These are phyloP conservation scores for Solioccasus polychromus DNA, from an alignment of 768 basidiomycete genomes.

Conservation along the genomic window DNA sequence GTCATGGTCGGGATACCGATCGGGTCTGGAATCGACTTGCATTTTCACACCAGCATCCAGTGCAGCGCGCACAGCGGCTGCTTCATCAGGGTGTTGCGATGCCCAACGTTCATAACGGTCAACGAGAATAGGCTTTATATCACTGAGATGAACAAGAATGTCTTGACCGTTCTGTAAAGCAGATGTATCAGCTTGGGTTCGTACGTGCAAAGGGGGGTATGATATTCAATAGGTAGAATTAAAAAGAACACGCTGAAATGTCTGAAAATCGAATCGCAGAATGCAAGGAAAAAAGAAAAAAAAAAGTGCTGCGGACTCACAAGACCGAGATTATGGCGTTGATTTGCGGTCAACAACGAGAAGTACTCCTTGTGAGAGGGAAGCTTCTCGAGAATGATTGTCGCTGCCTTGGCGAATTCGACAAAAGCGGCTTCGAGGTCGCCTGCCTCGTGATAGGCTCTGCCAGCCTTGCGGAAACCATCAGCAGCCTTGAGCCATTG, in stretches of 20 bases:
- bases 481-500: slow-evolving; percentile 65
- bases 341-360: slow-evolving; percentile 49
- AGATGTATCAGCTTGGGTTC: slow-evolving; percentile 13
- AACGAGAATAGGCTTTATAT: slow-evolving; percentile 62
- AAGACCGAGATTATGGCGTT: slow-evolving; percentile 64
- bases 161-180: slow-evolving; percentile 66
- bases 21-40: slow-evolving; percentile 26
- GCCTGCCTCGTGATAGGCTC: slow-evolving; percentile 41
- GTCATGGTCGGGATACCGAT: slow-evolving; percentile 25
- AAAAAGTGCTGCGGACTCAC: slow-evolving; percentile 46
- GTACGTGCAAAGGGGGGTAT: neutral
- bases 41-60: slow-evolving; percentile 19
- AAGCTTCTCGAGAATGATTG: slow-evolving; percentile 75
- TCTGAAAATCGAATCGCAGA: slow-evolving; percentile 4
- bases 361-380: slow-evolving; percentile 69
- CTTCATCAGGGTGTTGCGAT: slow-evolving; percentile 40
- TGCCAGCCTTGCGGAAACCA: slow-evolving; percentile 55
- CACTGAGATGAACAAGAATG: slow-evolving; percentile 62
- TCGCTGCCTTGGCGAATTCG: slow-evolving; percentile 68
- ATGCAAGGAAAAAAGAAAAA: neutral
- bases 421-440: slow-evolving; percentile 75
- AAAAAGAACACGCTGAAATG: too few relatives aligned
- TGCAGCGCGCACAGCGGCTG: slow-evolving; percentile 18
- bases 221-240: too few relatives aligned
- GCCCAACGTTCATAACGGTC: slow-evolving; percentile 64